Evolutionary conservation across 768 basidiomycete species (phyloP), one percentile per base, ranked within the genome.

Genomic region (Leccinum imitatum): DNA sequence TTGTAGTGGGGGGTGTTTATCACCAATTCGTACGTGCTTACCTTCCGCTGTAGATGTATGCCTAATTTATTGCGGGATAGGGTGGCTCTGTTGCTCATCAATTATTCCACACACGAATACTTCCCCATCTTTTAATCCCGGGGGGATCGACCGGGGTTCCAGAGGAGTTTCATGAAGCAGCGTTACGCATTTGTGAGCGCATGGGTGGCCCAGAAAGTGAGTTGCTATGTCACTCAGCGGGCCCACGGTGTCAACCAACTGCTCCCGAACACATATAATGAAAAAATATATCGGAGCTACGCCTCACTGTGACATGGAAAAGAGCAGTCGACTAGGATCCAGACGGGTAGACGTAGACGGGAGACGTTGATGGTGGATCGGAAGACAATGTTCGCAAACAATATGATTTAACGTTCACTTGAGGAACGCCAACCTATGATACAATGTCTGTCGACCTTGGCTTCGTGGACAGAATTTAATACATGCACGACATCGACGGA

Each of bases 1-100:
- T n/a, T 3, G 78, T 91, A 15, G 73, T 92, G 31, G 91, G 91
- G 23, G 89, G 86, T 6, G 81, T 92, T 13, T 91, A 85, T 67
- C 84, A 87, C 66, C 90, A 94, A 77, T 90, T 87, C 71, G 91
- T 93, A 67, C 59, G 90, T 79, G 55, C 35, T 55, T 59, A 39
- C 9, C 51, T 64, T 63, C 68, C 77, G 11, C 62, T 75, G 10
- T 30, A 30, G 54, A 60, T 23, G 17, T 39, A 8, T 59, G 15
- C n/a, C 25, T 9, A 56, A 11, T 41, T 15, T 19, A 23, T 53
- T 1, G 25, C 4, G 41, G 25, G 33, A 21, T 47, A 74, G 73
- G 73, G 73, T 65, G 73, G 74, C 7, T 71, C 74, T 10, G 71
- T 70, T 57, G 62, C 73, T 33, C 74, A 74, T 59, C 69, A 53